Base-by-base conservation (phyloP, 2,329 filamentous ascomycete genomes). In the Ophiosphaerella korrae region DNA sequence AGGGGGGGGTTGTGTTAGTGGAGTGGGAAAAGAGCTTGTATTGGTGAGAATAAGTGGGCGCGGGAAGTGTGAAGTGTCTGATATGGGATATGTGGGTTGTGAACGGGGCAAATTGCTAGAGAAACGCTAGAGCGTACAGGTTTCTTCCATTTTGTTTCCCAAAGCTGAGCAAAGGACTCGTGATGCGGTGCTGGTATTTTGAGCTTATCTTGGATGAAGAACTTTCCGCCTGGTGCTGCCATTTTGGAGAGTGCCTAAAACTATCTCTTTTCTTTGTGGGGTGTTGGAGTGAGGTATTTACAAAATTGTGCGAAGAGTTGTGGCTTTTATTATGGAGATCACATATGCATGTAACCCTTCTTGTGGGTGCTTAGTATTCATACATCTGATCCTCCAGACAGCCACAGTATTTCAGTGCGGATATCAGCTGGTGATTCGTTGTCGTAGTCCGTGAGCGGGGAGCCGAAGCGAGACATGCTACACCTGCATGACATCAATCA, bases 101-200 rank as follows among this genome's bases (percentile, higher is more conserved):
- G 26, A 29, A 21, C 18, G 5, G 5, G 5, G 18, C 5, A 4
- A 21, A 21, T 21, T 21, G 3, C 18, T 21, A 21, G 18, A 21
- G 18, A 21, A 21, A 21, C 3, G 3, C 3, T 3, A 21, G 3
- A 21, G 18, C 26, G 26, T 29, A 29, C 26, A 5, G 85, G 85
- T 59, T 81, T 77, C 72, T 86, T 86, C 88, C 88, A 92, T 73
- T 89, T 90, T 6, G 85, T 88, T 74, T 89, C 86, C 88, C 89
- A 92, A 24, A 80, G 65, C 57, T 77, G 69, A 53, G 75, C 63
- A 57, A 73, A 80, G 50, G 69, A 76, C 55, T 79, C 76, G 56
- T 81, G 78, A 55, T 80, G 78, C 26, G 67, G 55, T 5, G 78
- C 78, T 11, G 67, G 67, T 16, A 64, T 72, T 24, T 68, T 64